phyloP scores from a whole-genome alignment of 805 yeast species.

The Komagataella mondaviorum region DNA sequence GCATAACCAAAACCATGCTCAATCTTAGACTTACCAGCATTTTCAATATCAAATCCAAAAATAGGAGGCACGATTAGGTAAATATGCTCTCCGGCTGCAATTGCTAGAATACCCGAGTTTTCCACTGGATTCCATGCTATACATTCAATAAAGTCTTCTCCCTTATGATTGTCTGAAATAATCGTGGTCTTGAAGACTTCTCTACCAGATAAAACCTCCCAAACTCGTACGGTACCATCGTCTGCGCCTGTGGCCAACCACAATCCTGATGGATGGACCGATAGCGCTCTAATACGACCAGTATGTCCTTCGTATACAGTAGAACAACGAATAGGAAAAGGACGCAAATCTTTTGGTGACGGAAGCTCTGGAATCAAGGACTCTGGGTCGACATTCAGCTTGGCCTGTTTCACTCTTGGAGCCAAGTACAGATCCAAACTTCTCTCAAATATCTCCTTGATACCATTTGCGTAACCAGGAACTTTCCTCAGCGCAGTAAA shows the following conservation, averaged over 20 bases:
- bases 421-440: conserved; percentile 89
- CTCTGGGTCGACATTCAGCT: conserved; percentile 90
- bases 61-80: conserved; percentile 80
- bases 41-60: conserved; percentile 80
- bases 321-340: conserved; percentile 88
- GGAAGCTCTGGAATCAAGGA: conserved; percentile 92
- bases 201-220: conserved; percentile 95
- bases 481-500: conserved; percentile 75
- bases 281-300: conserved; percentile 69
- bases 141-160: conserved; percentile 68
- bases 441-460: conserved; percentile 89
- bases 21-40: conserved; percentile 60
- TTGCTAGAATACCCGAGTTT: conserved; percentile 67
- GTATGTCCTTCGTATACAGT: conserved; percentile 75
- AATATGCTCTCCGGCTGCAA: conserved; percentile 69
- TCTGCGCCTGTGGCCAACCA: conserved; percentile 98
- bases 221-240: conserved; percentile 89
- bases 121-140: conserved; percentile 85
- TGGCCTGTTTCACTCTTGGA: conserved; percentile 86
- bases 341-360: conserved; percentile 90
- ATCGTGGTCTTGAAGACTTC: conserved; percentile 61
- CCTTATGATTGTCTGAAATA: conserved; percentile 32
- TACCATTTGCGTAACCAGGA: conserved; percentile 78
- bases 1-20: conserved; percentile 91
- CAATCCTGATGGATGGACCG: conserved; percentile 79